phyloP scores from a whole-genome alignment of 306 rosid genomes.

The Clitoria ternatea region DNA sequence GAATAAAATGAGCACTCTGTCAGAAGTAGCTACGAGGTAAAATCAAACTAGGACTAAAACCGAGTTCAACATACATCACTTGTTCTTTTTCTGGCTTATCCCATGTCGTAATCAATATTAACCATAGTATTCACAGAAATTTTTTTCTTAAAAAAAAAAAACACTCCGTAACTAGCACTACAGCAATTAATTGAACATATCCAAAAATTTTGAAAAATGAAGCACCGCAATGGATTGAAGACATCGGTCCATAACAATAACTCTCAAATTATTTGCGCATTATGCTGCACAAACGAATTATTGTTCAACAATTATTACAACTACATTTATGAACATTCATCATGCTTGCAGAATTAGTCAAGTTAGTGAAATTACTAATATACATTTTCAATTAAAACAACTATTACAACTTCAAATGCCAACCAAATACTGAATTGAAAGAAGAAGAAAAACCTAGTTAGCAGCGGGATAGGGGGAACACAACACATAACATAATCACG shows the following conservation, averaged over 20 bases:
- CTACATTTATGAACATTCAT: too few species aligned
- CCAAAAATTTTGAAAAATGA: too few species aligned
- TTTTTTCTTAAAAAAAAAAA: neutral
- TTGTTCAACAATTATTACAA: neutral
- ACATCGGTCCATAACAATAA: neutral
- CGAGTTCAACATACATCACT: neutral
- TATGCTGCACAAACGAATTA: neutral
- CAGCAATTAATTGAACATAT: too few species aligned
- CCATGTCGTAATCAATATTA: neutral
- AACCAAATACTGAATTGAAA: neutral
- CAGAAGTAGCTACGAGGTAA: neutral
- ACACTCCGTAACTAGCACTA: neutral
- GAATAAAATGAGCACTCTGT: conserved; percentile 14
- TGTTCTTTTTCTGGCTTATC: neutral
- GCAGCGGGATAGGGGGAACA: neutral
- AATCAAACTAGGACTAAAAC: neutral
- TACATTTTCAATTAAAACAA: conserved; percentile 1
- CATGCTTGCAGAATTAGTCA: neutral
- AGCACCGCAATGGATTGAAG: neutral
- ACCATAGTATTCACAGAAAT: neutral
- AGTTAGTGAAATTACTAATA: conserved; percentile 5
- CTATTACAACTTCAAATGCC: neutral
- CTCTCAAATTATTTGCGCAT: neutral
- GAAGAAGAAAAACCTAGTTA: neutral
- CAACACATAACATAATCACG: neutral